Conservation (phyloP, 106 monocot genomes). For the Dendrobium huoshanense region DNA sequence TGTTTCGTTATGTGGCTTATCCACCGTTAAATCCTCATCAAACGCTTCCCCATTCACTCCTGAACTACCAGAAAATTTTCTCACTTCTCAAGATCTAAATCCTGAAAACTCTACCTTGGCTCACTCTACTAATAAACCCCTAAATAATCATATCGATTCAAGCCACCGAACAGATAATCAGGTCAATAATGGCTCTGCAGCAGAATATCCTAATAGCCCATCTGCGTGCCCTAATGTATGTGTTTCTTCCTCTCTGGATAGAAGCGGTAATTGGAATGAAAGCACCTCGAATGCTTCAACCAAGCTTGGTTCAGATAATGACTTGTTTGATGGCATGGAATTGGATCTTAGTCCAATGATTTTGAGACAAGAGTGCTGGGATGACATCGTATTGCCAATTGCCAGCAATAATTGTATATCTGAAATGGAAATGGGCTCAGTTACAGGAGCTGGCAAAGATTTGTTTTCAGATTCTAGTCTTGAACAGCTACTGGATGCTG, state of each 20-base stretch:
- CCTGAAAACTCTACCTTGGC: neutral
- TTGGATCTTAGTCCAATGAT: slow-evolving; percentile 31
- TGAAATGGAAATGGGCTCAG: slow-evolving; percentile 17
- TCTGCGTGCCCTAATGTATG: neutral
- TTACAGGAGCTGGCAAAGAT: slow-evolving; percentile 8
- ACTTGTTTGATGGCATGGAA: slow-evolving; percentile 52
- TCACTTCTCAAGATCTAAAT: slow-evolving; percentile 1
- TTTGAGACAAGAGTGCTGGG: slow-evolving; percentile 27
- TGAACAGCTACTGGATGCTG: slow-evolving; percentile 41
- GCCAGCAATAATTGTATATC: slow-evolving; percentile 13
- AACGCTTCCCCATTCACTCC: neutral
- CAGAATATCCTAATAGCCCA: neutral
- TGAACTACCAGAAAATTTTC: neutral
- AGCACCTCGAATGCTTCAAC: neutral
- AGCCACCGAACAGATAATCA: neutral
- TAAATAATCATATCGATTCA: neutral
- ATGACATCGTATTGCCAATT: slow-evolving; percentile 29
- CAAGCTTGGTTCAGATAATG: slow-evolving; percentile 15
- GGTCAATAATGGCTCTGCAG: neutral
- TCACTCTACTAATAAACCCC: neutral
- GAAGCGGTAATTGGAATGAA: slow-evolving; percentile 1
- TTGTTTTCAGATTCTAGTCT: slow-evolving; percentile 31
- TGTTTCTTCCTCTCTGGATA: neutral
- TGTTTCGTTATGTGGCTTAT: slow-evolving; percentile 2
- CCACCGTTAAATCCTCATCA: neutral